Base-by-base conservation (phyloP, 495 filamentous ascomycete genomes). In the Lasiosphaeris hirsuta region DNA sequence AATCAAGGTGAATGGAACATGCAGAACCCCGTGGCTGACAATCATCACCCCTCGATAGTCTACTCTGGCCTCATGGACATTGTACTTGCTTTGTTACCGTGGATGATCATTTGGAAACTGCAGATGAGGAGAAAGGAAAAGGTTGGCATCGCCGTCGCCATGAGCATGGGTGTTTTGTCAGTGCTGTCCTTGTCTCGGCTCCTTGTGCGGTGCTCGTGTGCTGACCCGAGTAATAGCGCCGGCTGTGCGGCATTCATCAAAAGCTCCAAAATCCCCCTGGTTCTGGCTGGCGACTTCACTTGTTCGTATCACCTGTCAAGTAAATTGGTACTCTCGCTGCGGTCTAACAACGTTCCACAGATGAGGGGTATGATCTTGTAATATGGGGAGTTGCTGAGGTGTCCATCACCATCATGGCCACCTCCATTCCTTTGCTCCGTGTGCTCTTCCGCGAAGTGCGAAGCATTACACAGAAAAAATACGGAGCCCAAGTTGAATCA, bases 101-200 rank as follows among this genome's bases (percentile, higher is more conserved):
- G 73, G 72, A 54, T 43, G 15, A 60, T 75, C 10, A 58, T 76
- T 1, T 70, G 65, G 63, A 61, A 51, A 7, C 57, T 70, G 23
- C 62, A 69, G 41, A 71, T 76, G 63, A 63, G 60, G 42, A 66
- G 39, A 40, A 68, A 68, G 30, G 73, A 74, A 59, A 72, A 69
- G 62, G 51, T 73, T 42, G 73, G 73, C 5, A 65, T 75, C 11
- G 65, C 55, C 10, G 5, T 73, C 15, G 73, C 69, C 4, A 75
- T 75, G 73, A 71, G 69, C 42, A 69, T 75, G 65, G 73, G 73
- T 6, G 54, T 73, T 11, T 71, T 75, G 72, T 74, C 40, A 60
- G 73, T 61, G 4, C 11, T n/a, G 35, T 14, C 17, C 38, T 43
- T 47, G 11, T 11, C 19, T 18, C 14, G 2, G 11, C 23, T 0